Conservation (phyloP, 2,329 filamentous ascomycete species). For the Grosmannia penicillata region DNA sequence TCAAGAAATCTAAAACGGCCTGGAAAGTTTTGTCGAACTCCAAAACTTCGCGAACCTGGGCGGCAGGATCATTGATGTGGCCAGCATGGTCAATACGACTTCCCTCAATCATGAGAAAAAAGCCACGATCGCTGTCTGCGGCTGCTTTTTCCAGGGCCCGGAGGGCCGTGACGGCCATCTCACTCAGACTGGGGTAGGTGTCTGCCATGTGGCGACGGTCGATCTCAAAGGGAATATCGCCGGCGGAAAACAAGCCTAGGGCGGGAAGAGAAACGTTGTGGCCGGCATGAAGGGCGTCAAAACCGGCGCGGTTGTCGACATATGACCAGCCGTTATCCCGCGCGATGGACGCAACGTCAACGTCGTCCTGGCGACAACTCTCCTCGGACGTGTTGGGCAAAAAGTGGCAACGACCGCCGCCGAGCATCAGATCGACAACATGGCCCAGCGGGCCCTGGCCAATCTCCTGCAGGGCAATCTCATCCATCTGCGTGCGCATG, state of each 20-base stretch:
- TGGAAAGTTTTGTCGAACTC: conserved; percentile 83
- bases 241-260: conserved; percentile 68
- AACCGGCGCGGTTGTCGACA: conserved; percentile 53
- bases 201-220: conserved; percentile 70
- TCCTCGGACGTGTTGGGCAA: conserved; percentile 64
- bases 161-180: conserved; percentile 79
- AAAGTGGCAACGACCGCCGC: conserved; percentile 88
- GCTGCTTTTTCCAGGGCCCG: conserved; percentile 69
- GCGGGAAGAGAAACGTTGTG: conserved; percentile 60
- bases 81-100: conserved; percentile 93
- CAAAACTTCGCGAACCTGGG: conserved; percentile 83
- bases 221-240: conserved; percentile 84
- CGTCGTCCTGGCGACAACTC: conserved; percentile 68
- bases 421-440: conserved; percentile 82
- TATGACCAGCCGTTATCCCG: conserved; percentile 70
- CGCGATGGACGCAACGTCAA: conserved; percentile 62
- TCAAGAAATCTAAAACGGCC: conserved; percentile 71
- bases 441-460: conserved; percentile 77
- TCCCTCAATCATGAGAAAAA: conserved; percentile 98
- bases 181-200: conserved; percentile 73
- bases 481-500: conserved; percentile 65
- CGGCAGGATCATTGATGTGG: conserved; percentile 69
- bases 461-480: conserved; percentile 84
- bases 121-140: conserved; percentile 71
- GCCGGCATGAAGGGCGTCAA: conserved; percentile 58